These are phyloP conservation scores for Jasminum sambac DNA, from an alignment of 257 asterid genomes.

Conservation along the genomic window DNA sequence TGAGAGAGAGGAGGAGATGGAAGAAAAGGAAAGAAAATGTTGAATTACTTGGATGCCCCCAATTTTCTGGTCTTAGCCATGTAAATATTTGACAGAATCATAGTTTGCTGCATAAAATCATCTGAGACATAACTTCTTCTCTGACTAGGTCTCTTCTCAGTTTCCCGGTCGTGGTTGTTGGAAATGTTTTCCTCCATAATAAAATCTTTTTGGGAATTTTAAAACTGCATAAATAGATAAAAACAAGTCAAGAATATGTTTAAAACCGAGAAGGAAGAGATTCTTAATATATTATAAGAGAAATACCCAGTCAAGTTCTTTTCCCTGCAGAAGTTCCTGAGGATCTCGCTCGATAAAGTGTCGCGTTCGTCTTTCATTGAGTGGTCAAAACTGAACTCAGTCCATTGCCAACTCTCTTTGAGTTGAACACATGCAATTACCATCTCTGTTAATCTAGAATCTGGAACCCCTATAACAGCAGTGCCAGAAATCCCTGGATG, in stretches of 20 bases:
- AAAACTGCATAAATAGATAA: slow-evolving; percentile 46
- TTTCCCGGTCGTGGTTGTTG: slow-evolving; percentile 77
- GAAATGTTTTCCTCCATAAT: slow-evolving; percentile 61
- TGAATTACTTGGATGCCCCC: not conserved
- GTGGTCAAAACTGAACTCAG: slow-evolving; percentile 34
- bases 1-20: not conserved
- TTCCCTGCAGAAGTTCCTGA: slow-evolving; percentile 62
- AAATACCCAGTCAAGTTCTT: slow-evolving; percentile 66
- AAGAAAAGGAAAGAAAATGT: not conserved
- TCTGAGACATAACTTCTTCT: slow-evolving; percentile 45
- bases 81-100: slow-evolving; percentile 24
- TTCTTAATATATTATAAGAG: not conserved
- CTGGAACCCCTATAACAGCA: slow-evolving; percentile 72
- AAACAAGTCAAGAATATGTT: not conserved
- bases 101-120: slow-evolving; percentile 53
- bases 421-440: slow-evolving; percentile 64
- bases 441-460: slow-evolving; percentile 68
- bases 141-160: slow-evolving; percentile 67
- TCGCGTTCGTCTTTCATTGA: slow-evolving; percentile 27
- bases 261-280: not conserved
- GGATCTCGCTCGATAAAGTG: slow-evolving; percentile 51
- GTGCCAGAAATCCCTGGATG: slow-evolving; percentile 67
- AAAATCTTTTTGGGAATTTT: slow-evolving; percentile 68
- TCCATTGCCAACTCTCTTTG: slow-evolving; percentile 71
- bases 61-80: not conserved